phyloP scores from a whole-genome alignment of 352 stramenopile species.

The Phytophthora fragariaefolia region DNA sequence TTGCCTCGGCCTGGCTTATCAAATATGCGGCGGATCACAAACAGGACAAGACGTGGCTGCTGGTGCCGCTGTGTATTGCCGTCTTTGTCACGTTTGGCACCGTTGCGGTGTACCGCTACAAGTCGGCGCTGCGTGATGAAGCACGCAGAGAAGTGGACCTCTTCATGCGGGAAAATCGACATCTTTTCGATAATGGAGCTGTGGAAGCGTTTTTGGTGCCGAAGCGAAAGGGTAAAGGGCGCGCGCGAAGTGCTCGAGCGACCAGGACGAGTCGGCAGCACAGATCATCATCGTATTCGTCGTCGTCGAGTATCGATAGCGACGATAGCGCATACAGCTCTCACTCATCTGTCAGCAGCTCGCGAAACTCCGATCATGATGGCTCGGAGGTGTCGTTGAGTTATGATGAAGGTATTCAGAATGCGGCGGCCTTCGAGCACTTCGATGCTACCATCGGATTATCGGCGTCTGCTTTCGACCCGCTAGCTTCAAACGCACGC shows the following conservation, averaged over 20 bases:
- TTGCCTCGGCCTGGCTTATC: conserved; percentile 57
- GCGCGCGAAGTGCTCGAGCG: conserved; percentile 3
- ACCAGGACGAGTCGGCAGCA: conserved; percentile 8
- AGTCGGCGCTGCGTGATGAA: conserved; percentile 49
- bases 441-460: conserved; percentile 68
- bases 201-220: conserved; percentile 56
- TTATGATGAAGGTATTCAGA: conserved; percentile 46
- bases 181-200: conserved; percentile 53
- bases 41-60: conserved; percentile 61
- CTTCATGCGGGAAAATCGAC: conserved; percentile 45
- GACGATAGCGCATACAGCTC: conserved; percentile 36
- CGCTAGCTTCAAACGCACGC: conserved; percentile 37
- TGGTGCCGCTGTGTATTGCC: conserved; percentile 62
- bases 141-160: conserved; percentile 35
- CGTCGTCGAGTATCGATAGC: conserved; percentile 30
- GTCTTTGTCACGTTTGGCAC: conserved; percentile 56
- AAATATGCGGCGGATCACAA: conserved; percentile 62
- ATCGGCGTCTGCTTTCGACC: conserved; percentile 61
- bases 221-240: conserved; percentile 22
- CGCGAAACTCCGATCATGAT: conserved; percentile 7
- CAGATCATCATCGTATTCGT: conserved; percentile 31
- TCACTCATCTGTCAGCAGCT: conserved; percentile 23
- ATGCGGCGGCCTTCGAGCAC: conserved; percentile 57
- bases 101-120: conserved; percentile 58
- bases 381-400: conserved; percentile 20